phyloP scores from a whole-genome alignment of 176 grass and related monocot species.

The Juncus effusus region DNA sequence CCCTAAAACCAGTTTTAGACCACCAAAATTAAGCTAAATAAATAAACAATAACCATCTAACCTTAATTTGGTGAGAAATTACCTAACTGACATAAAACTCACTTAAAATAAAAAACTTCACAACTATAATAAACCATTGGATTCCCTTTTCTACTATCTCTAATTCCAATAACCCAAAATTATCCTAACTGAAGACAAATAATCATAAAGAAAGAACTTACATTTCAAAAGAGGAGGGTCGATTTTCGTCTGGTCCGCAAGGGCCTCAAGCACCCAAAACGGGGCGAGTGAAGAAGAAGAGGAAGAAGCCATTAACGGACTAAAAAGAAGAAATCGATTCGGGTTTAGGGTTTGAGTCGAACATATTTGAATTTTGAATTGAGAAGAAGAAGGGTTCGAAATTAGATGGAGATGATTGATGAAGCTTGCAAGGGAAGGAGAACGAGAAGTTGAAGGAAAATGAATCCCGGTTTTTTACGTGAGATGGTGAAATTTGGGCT shows the following conservation, averaged over 20 bases:
- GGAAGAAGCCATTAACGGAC: not conserved
- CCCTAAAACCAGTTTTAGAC: no score
- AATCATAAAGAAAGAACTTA: not conserved
- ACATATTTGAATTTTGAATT: no score
- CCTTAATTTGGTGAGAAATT: not conserved
- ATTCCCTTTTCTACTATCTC: no score
- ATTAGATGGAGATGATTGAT: no score
- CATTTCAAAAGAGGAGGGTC: constrained; percentile 26
- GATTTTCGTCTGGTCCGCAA: constrained; percentile 24
- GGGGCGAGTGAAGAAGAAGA: constrained; percentile 12
- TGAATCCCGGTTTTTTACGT: no score
- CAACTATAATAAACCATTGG: no score
- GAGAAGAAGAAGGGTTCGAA: no score
- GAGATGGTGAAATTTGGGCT: no score
- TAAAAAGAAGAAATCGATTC: not conserved
- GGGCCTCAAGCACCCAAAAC: constrained; percentile 36
- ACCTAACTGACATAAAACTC: no score
- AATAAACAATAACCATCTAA: not conserved
- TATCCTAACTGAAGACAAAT: not conserved
- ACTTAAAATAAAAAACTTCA: no score
- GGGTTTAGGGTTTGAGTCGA: not conserved
- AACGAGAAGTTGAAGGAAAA: not conserved
- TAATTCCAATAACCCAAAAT: no score
- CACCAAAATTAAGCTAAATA: not conserved
- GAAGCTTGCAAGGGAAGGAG: not conserved